Base-by-base conservation (phyloP, 2,329 filamentous ascomycete genomes). In the Endothia cerciana region DNA sequence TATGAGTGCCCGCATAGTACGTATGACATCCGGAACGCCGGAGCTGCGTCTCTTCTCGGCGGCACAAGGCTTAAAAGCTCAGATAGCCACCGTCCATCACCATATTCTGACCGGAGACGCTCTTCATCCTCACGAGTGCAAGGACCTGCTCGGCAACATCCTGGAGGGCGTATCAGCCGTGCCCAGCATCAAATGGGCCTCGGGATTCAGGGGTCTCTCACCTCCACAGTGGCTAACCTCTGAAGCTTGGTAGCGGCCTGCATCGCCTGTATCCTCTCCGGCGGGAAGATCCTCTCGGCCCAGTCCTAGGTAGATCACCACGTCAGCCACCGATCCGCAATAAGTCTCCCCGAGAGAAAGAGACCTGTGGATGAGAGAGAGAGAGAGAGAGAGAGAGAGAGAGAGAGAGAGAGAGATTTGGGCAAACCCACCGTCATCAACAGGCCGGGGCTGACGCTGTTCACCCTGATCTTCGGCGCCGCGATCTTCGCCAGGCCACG, bases 231-330 rank as follows among this genome's bases (percentile, higher is more conserved):
- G 8, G 83, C 83, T 66, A 88, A 74, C 22, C 84, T 80, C 71
- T 90, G 87, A 45, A 93, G 78, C 63, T 81, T 83, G 1, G 88
- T 86, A 55, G 77, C 81, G n/a, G 87, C 77, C 65, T 81, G 84
- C 69, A 85, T 78, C 1, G 69, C 75, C 63, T 87, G 77, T 57
- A 90, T 84, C 68, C 77, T 78, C 70, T 91, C 89, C 2, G 76
- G 0, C 83, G 78, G 74, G 87, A 92, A 68, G 47, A 51, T 51
- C 76, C 71, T 80, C 57, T 83, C 76, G 15, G 88, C 88, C 89
- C 89, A 92, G 74, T 91, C 89, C 71, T 78, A 36, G 4, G 22
- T 33, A 25, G 0, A n/a, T 2, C 17, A 33, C 17, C 69, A 55
- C 38, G 38, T 69, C 15, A 69, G 69, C 45, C 7, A 25, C 25